These are phyloP conservation scores for Mycotypha africana DNA, from an alignment of 371 early-diverging fungal species.

Conservation along the genomic window DNA sequence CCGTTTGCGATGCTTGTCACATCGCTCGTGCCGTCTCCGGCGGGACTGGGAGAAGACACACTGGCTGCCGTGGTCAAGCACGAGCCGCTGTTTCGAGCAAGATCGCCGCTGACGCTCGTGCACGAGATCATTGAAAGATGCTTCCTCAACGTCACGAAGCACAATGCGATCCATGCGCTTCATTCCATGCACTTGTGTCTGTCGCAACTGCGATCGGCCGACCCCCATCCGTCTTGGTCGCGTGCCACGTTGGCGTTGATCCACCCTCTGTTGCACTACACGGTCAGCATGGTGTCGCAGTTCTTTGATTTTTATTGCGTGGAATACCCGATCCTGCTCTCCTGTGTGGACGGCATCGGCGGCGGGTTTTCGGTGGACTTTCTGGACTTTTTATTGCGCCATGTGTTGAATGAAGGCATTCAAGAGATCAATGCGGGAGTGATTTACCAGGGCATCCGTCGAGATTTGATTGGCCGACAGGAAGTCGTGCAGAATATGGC, in stretches of 20 bases:
- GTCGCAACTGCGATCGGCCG: constrained; percentile 32
- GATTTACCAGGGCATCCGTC: constrained; percentile 43
- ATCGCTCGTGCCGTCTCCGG: constrained; percentile 11
- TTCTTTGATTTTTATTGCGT: constrained; percentile 43
- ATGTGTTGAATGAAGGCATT: constrained; percentile 35
- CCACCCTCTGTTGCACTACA: constrained; percentile 30
- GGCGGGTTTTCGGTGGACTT: constrained; percentile 43
- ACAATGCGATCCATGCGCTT: constrained; percentile 38
- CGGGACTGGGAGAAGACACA: constrained; percentile 1
- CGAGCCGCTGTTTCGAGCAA: constrained; percentile 7
- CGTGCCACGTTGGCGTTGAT: constrained; percentile 22
- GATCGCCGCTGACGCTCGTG: constrained; percentile 9
- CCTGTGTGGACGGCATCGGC: constrained; percentile 44
- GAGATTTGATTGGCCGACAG: constrained; percentile 39
- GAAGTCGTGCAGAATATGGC: constrained; percentile 38
- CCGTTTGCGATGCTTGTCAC: constrained; percentile 31
- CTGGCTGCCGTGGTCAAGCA: constrained; percentile 3
- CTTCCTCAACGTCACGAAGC: constrained; percentile 31
- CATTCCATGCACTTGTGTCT: constrained; percentile 37
- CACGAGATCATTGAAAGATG: constrained; percentile 18
- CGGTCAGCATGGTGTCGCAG: constrained; percentile 25
- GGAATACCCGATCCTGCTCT: constrained; percentile 42
- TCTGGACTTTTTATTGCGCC: constrained; percentile 33
- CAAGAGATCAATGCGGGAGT: constrained; percentile 28
- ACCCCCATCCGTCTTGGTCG: constrained; percentile 42